Base-by-base conservation (phyloP, 139 green algal species). In the Tetradesmus obliquus region DNA sequence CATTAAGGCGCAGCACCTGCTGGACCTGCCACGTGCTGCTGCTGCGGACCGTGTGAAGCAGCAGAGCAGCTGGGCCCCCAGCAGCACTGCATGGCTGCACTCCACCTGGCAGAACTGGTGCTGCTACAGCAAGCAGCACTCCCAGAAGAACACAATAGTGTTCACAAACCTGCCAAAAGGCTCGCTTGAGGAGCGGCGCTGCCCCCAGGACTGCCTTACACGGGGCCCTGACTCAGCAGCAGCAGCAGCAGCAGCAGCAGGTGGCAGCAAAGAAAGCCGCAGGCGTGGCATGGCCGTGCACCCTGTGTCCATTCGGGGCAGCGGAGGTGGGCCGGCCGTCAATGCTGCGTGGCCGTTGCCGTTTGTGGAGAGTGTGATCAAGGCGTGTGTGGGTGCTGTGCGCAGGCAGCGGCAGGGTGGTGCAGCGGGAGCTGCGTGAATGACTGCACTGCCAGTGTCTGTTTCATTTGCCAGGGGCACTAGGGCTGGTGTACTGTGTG, bases 1-100 rank as follows among this genome's bases (percentile, higher is more conserved):
- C 74, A 82, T 82, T 22, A 82, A 82, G 74, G 74, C n/a, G 74
- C n/a, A 82, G 74, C 74, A 82, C 74, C 74, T 82, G 74, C 74
- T 82, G 74, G 53, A 82, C 74, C 74, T 82, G n/a, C 74, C 74
- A 20, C 22, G 8, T 54, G 74, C 74, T 10, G 22, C 74, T 12
- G 24, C n/a, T 17, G 74, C 74, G 13, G n/a, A 51, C 9, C n/a
- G 9, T 5, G 7, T 82, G 22, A 8, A 15, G n/a, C n/a, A 82
- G 74, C n/a, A 82, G 24, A 53, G 4, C 6, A 54, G 15, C n/a
- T 82, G n/a, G n/a, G 53, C 12, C 22, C 74, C 74, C 74, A 82
- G 74, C 74, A 54, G n/a, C 74, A 82, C n/a, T 4, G 74, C 74
- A 7, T 82, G 74, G 74, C 74, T 82, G 22, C 53, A 55, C 74